Conservation (phyloP, 2,329 filamentous ascomycete genomes). For the Thelonectria blattea region DNA sequence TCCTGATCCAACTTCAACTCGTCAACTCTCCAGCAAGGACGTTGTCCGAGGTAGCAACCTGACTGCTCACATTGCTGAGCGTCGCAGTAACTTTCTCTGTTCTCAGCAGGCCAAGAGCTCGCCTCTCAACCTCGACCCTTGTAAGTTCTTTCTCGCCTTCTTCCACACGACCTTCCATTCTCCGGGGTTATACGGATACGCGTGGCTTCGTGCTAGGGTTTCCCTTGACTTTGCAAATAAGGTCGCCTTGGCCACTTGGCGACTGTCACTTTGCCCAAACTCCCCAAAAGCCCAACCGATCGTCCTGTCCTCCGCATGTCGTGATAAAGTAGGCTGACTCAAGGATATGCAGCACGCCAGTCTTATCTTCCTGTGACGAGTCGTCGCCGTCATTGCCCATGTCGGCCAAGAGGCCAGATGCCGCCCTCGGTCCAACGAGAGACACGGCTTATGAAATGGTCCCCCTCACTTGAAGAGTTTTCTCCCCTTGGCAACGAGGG, state of each 20-base stretch:
- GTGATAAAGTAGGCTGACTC: not conserved
- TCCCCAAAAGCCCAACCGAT: not conserved
- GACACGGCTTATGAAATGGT: not conserved
- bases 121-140: not conserved
- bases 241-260: conserved; percentile 15
- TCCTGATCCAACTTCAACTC: not conserved
- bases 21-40: not conserved
- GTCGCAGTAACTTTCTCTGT: not conserved
- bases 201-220: conserved; percentile 2
- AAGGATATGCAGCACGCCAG: not conserved
- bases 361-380: not conserved
- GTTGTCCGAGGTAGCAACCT: no score
- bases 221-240: conserved; percentile 12
- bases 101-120: not conserved
- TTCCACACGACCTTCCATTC: not conserved
- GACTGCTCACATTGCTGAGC: not conserved
- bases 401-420: not conserved
- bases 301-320: not conserved
- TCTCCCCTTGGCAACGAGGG: not conserved
- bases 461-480: not conserved
- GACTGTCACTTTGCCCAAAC: not conserved
- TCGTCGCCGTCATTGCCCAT: not conserved
- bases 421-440: not conserved
- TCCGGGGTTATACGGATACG: not conserved
- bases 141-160: not conserved